These are phyloP conservation scores for Sonneratia caseolaris DNA, from an alignment of 345 rosid species.

Conservation along the genomic window DNA sequence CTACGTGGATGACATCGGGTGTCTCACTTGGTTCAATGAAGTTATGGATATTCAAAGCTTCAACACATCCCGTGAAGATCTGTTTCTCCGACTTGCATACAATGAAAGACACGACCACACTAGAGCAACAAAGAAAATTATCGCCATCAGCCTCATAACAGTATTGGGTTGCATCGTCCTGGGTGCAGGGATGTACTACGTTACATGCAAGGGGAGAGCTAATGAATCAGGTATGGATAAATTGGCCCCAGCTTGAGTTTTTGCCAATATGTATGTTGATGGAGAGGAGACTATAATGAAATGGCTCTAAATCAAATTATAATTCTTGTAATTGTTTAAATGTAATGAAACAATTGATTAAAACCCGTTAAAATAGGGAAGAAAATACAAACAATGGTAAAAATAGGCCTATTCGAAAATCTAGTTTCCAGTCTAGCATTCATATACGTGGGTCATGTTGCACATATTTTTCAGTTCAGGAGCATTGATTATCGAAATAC, in stretches of 20 bases:
- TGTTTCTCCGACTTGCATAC: constrained; percentile 5
- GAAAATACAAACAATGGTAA: too few relatives aligned
- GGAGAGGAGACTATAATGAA: too few relatives aligned
- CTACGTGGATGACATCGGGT: not conserved
- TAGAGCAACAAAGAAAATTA: not conserved
- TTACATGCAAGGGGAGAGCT: not conserved
- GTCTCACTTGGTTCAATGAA: constrained; percentile 6
- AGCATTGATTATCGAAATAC: not conserved
- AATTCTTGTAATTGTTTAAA: too few relatives aligned
- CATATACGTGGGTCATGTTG: too few relatives aligned
- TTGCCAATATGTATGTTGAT: too few relatives aligned
- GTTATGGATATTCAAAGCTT: constrained; percentile 7
- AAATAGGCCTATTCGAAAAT: too few relatives aligned
- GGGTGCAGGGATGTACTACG: not conserved
- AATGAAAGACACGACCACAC: constrained; percentile 5
- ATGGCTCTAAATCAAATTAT: too few relatives aligned
- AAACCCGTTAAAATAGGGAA: too few relatives aligned
- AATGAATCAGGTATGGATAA: not conserved
- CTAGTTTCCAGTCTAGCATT: too few relatives aligned
- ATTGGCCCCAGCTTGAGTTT: not conserved
- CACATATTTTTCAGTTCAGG: too few relatives aligned
- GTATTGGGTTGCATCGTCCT: not conserved
- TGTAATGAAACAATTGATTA: too few relatives aligned
- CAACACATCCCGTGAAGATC: not conserved
- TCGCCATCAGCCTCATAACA: constrained; percentile 4